Evolutionary conservation across 129 eudicot species (phyloP), one percentile per base, ranked within the genome.

Genomic region (Sambucus nigra): DNA sequence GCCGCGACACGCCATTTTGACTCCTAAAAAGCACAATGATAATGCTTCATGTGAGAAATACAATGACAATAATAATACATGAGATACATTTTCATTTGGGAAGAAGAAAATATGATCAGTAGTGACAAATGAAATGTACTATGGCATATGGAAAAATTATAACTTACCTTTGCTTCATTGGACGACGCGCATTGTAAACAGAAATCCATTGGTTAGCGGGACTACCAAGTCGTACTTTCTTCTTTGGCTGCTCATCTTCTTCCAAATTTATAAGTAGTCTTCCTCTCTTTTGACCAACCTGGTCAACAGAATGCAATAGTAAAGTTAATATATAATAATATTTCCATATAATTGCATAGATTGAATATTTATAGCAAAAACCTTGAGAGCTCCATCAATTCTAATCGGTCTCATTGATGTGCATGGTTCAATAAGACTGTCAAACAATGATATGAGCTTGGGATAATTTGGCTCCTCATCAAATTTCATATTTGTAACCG

Each of bases 161-260:
- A 47, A 61, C 55, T 27, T 67, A 84, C 99, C 99, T 82, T 58
- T 92, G 99, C 74, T 92, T 92, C 99, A 92, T 92, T 0, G 99
- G 96, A 9, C 94, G 82, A 2, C 96, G 94, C n/a, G 96, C 99
- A 77, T 92, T 92, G 69, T 92, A 92, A 39, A 92, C 99, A 57
- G 99, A 92, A 69, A 92, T 80, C 99, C 99, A 92, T 56, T 92
- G 99, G 47, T 87, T 92, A 49, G 99, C 99, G 51, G 99, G 99
- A 69, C 83, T 92, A 57, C 99, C 99, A 60, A 86, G 51, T 32
- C 99, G 77, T 61, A 92, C 77, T 86, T 92, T 92, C 79, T 92
- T 92, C 74, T 77, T 92, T 17, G 99, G 99, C 58, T 86, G 99
- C 72, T 92, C 99, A 39, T 92, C 96, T 51, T 92, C 99, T 71